A percentile compares a stretch with the other conserved stretches of the same genome.
Conservation (phyloP, 495 filamentous ascomycete species). For the Amphirosellinia nigrospora region DNA sequence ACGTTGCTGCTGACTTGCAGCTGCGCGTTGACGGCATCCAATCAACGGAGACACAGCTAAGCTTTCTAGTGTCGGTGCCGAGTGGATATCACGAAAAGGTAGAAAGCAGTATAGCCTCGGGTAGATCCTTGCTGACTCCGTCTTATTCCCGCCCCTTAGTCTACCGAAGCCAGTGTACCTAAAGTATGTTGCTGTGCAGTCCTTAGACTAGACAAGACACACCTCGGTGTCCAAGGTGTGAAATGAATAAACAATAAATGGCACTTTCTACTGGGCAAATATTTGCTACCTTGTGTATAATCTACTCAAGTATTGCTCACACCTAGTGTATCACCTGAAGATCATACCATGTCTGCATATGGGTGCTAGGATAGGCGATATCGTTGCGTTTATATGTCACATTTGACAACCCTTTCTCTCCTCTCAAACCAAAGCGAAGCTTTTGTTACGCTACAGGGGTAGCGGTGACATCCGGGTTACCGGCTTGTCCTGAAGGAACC, state of each 20-base stretch:
- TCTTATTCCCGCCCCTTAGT: background rate
- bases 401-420: background rate
- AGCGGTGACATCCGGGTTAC: background rate
- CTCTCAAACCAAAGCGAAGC: constrained; percentile 1
- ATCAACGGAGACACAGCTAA: background rate
- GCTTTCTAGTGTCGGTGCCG: background rate
- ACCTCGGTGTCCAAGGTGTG: background rate
- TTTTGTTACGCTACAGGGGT: background rate
- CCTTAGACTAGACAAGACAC: too few relatives aligned
- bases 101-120: constrained; percentile 11
- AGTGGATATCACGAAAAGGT: background rate
- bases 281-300: background rate
- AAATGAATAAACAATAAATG: too few relatives aligned
- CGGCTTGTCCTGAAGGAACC: background rate
- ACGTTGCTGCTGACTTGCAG: constrained; percentile 5
- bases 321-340: too few relatives aligned
- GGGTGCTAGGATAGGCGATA: background rate
- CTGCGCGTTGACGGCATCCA: background rate
- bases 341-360: constrained; percentile 9
- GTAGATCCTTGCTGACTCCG: background rate
- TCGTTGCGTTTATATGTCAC: constrained; percentile 2
- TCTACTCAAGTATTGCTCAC: background rate
- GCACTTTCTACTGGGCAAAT: too few relatives aligned
- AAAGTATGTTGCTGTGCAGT: background rate
- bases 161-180: background rate